phyloP scores from a whole-genome alignment of 306 rosid species.

The Luffa aegyptiaca region DNA sequence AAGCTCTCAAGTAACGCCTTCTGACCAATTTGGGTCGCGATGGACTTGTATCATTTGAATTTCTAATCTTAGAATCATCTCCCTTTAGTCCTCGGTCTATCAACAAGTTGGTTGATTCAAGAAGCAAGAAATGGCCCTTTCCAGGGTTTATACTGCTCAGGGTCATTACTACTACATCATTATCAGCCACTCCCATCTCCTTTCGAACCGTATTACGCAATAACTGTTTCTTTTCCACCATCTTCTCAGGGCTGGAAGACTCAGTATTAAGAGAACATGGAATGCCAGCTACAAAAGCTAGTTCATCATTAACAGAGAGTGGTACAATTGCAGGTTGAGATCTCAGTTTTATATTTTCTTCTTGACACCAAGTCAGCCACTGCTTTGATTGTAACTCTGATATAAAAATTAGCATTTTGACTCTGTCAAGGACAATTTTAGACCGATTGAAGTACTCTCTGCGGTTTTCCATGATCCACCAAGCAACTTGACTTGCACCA shows the following conservation, averaged over 20 bases:
- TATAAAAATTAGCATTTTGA: constrained; percentile 55
- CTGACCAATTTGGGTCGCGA: constrained; percentile 27
- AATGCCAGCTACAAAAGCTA: constrained; percentile 75
- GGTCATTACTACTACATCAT: constrained; percentile 68
- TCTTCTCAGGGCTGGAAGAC: constrained; percentile 39
- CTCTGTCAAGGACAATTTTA: constrained; percentile 52
- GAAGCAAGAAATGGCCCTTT: constrained; percentile 78
- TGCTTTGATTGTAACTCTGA: constrained; percentile 70
- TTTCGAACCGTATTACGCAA: constrained; percentile 55
- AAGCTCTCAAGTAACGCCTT: constrained; percentile 46
- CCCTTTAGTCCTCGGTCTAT: constrained; percentile 24
- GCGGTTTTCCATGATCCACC: constrained; percentile 98
- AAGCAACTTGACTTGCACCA: constrained; percentile 74
- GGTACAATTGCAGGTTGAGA: constrained; percentile 60
- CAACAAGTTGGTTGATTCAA: constrained; percentile 50
- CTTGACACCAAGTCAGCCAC: constrained; percentile 77
- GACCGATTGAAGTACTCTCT: constrained; percentile 80
- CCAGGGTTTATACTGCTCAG: constrained; percentile 88
- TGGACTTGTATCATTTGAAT: constrained; percentile 18
- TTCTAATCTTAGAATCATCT: constrained; percentile 21
- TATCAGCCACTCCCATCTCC: constrained; percentile 65
- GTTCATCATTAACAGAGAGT: constrained; percentile 70
- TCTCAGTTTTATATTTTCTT: constrained; percentile 54
- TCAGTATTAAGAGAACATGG: constrained; percentile 75
- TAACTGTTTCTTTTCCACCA: constrained; percentile 48